Base-by-base conservation (phyloP, 1,284 basidiomycete species). In the Ustilago lituana region DNA sequence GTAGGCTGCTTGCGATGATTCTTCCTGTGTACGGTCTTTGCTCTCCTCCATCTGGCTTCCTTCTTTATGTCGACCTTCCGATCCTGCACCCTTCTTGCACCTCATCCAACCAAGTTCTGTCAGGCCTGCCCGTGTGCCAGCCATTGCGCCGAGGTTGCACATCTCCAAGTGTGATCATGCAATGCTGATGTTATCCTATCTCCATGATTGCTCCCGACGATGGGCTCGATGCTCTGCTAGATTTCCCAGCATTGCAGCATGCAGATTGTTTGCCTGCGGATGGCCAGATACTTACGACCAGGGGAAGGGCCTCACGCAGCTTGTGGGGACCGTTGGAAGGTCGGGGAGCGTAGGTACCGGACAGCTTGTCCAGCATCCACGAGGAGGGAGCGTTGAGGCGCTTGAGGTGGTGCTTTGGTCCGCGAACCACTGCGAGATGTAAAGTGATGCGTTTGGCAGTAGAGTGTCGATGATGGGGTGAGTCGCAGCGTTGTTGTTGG, bases 311-410 rank as follows among this genome's bases (percentile, higher is more conserved):
- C 88, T 98, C 95, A 82, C 95, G 91, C 83, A 97, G 91, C 87
- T 94, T 98, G 88, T 99, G 95, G 79, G 95, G 95, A 87, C 95
- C 95, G 79, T 95, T 91, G 64, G 94, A 95, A 61, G 94, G 94
- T 83, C 93, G 91, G 79, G 94, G 92, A 82, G 94, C 94, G 84
- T 97, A 97, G 82, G 93, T 96, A 76, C 95, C 95, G 85, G 92
- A 91, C 83, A 98, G 86, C 87, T 98, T 98, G 88, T 98, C 94
- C 78, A 98, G 88, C 93, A 98, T 96, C 96, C 96, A 98, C 87
- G 93, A 92, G 62, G 93, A 95, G 75, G 96, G 96, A 79, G 96
- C 96, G 79, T 90, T 89, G 76, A 98, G 89, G 83, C 95, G 92
- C 89, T 97, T 97, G 87, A 98, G 88, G 85, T 98, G 95, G 87